Base-by-base conservation (phyloP, 2,329 filamentous ascomycete genomes). In the Cladorrhinum sp. region DNA sequence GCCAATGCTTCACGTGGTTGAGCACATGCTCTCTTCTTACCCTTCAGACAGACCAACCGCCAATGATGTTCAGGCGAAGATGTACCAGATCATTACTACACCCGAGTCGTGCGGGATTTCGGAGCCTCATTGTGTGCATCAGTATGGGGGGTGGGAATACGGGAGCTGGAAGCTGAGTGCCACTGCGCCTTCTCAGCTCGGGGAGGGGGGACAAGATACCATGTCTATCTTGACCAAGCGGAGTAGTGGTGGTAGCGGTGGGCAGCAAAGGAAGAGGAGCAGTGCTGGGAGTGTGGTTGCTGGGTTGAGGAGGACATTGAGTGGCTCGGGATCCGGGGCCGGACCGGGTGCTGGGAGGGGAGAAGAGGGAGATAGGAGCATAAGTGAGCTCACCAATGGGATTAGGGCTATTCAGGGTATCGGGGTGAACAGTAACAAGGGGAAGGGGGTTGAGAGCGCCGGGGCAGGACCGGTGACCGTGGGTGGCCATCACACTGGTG, bases 91-190 rank as follows among this genome's bases (percentile, higher is more conserved):
- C 60, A 70, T 86, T 38, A 80, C 76, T 1, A 45, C 16, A 7
- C n/a, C 41, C 3, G 79, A 80, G 62, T 68, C 73, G 50, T 81
- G 79, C 64, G 73, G 71, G 23, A 79, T 82, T 50, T 59, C 70
- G 4, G 80, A 83, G 68, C 81, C 81, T 55, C 81, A 84, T 65
- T 85, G 81, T 68, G 78, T 81, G n/a, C 78, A 82, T 59, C 75
- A 78, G 61, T 82, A 82, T 62, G 72, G 71, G 7, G 65, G 66
- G 12, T 68, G 69, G 60, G 66, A 64, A 7, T 62, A 63, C 24
- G 64, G 62, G 5, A 64, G 65, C 51, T 64, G 64, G 45, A 65
- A 70, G 57, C 51, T 71, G 57, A 63, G 64, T 23, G 62, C 66
- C 20, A 57, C 65, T 20, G 18, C 59, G 8, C 54, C 62, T 38